Conservation (phyloP, 768 basidiomycete species). For the Roridomyces roridus region DNA sequence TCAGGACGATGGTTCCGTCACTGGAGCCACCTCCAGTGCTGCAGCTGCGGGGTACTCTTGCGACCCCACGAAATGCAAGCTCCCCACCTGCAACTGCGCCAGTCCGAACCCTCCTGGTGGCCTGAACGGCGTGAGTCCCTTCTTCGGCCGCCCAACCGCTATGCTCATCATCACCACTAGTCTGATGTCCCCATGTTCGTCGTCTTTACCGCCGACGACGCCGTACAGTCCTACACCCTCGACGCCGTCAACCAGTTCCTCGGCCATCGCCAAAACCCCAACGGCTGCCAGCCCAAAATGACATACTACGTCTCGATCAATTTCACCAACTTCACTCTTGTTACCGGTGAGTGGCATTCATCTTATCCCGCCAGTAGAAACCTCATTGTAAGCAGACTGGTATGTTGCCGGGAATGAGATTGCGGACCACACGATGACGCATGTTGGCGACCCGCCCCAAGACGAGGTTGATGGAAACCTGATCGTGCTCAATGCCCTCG, state of each 20-base stretch:
- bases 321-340: slow-evolving; percentile 80
- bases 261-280: slow-evolving; percentile 76
- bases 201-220: slow-evolving; percentile 59
- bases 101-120: slow-evolving; percentile 59
- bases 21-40: slow-evolving; percentile 44
- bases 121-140: slow-evolving; percentile 44
- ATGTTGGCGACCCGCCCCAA: slow-evolving; percentile 65
- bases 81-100: slow-evolving; percentile 59
- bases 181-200: slow-evolving; percentile 50
- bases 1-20: slow-evolving; percentile 39
- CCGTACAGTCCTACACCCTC: slow-evolving; percentile 78
- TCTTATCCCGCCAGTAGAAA: slow-evolving; percentile 3
- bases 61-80: slow-evolving; percentile 51
- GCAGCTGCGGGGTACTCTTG: slow-evolving; percentile 58
- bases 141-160: neutral
- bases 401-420: slow-evolving; percentile 85
- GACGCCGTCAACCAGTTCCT: slow-evolving; percentile 79
- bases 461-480: slow-evolving; percentile 82
- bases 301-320: slow-evolving; percentile 76
- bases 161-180: slow-evolving; percentile 23
- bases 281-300: slow-evolving; percentile 76
- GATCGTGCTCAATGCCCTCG: slow-evolving; percentile 77
- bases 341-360: slow-evolving; percentile 59
- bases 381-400: slow-evolving; percentile 54
- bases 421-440: slow-evolving; percentile 85